Conservation (phyloP, 352 stramenopile species). For the Pythium coloratum region DNA sequence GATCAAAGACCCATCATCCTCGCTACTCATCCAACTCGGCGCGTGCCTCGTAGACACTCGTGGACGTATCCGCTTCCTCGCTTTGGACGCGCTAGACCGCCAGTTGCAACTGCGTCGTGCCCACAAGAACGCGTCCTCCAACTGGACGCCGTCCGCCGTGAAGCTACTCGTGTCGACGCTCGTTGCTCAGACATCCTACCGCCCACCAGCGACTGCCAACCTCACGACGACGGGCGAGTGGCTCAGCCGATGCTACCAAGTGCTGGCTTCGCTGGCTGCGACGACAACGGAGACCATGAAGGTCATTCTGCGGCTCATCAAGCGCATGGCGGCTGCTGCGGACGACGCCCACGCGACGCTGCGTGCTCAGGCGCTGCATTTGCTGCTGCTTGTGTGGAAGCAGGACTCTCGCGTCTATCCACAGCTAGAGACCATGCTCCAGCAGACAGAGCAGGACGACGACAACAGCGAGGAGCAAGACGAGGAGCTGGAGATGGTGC, state of each 20-base stretch:
- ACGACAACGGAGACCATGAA: conserved; percentile 75
- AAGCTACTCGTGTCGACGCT: conserved; percentile 64
- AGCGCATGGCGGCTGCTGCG: conserved; percentile 42
- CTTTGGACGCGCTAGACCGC: conserved; percentile 37
- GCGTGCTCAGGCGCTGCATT: conserved; percentile 47
- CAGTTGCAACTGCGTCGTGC: conserved; percentile 27
- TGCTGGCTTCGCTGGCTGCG: conserved; percentile 44
- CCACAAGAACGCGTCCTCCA: conserved; percentile 17
- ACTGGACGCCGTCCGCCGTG: conserved; percentile 32
- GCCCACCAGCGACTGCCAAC: conserved; percentile 1
- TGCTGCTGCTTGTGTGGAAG: conserved; percentile 65
- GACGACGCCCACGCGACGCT: conserved; percentile 15
- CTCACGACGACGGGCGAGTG: conserved; percentile 22
- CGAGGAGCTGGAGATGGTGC: conserved; percentile 44
- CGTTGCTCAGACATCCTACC: conserved; percentile 52
- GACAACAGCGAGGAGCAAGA: conserved; percentile 33
- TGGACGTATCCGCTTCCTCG: conserved; percentile 6
- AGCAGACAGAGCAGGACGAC: conserved; percentile 38
- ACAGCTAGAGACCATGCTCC: conserved; percentile 50
- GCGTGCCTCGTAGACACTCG: conserved; percentile 21
- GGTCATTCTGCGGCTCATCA: conserved; percentile 66
- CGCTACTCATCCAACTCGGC: conserved; percentile 17
- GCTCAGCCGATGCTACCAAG: conserved; percentile 47
- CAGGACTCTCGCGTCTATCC: conserved; percentile 70
- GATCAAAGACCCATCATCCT: background rate